Base-by-base conservation (phyloP, 495 filamentous ascomycete genomes). In the Penicillium silybi region DNA sequence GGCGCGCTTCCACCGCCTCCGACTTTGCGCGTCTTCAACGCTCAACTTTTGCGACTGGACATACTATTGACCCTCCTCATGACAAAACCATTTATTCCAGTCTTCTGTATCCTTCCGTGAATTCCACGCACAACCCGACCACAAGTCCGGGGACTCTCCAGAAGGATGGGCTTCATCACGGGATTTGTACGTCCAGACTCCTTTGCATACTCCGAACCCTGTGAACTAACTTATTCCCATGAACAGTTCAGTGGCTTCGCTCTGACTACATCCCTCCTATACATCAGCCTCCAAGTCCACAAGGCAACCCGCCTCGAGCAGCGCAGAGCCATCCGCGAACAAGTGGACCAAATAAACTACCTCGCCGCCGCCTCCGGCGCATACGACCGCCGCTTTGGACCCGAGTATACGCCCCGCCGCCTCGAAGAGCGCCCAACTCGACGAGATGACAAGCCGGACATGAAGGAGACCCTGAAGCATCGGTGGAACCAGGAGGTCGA, bases 401-500 rank as follows among this genome's bases (percentile, higher is more conserved):
- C 67, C 19, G 46, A 57, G 29, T 62, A 72, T 18, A 38, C 61
- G n/a, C 59, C 62, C 10, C 44, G 67, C 22, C 70, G 63, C 19
- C 62, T 65, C 39, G 58, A 63, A 62, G 52, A 61, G 26, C 1
- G 54, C 43, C n/a, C 43, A 18, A 35, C 52, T 6, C 57, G 53
- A 39, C 40, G 56, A 16, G 39, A 57, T 0, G 63, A 73, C 35
- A 70, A 73, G 38, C 70, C 77, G 26, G 73, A 74, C 15, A 70
- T 85, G 53, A 62, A 79, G 34, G 87, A 90, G 59, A 71, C 80
- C 8, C 70, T 86, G 57, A 93, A 93, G 71, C 86, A 90, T 65
- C 69, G 78, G 41, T 93, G 89, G 89, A 92, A 93, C 61, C 68
- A 76, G 38, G 89, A 92, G 69, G 69, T 92, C 25, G 81, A 87